Evolutionary conservation across 108 stramenopile species (phyloP).

Genomic region (Cylindrotheca fusiformis): DNA sequence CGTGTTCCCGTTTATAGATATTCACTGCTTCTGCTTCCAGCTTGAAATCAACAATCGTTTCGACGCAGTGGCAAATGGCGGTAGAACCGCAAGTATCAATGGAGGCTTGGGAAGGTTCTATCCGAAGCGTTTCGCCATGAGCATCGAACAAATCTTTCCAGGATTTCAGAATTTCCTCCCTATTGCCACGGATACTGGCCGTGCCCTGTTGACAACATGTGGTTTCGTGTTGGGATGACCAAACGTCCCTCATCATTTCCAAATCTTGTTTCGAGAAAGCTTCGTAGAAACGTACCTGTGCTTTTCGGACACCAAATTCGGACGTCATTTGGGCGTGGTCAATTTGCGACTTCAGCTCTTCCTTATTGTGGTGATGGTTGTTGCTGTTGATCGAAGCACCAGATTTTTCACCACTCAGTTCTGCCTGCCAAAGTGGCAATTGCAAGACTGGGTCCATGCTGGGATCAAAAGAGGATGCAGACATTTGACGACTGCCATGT

Average conservation of each 20-base stretch:
- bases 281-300: constrained; percentile 29
- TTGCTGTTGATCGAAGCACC: too few species aligned
- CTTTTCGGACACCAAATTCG: constrained; percentile 34
- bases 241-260: constrained; percentile 20
- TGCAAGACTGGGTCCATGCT: constrained; percentile 7
- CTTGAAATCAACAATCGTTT: constrained; percentile 6
- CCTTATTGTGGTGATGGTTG: background rate
- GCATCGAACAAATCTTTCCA: constrained; percentile 26
- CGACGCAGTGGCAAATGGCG: constrained; percentile 33
- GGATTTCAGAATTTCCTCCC: constrained; percentile 13
- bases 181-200: constrained; percentile 9
- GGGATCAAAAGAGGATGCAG: too few species aligned
- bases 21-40: constrained; percentile 24
- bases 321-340: constrained; percentile 23
- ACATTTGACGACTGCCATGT: too few species aligned
- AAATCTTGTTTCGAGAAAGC: constrained; percentile 31
- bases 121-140: constrained; percentile 1
- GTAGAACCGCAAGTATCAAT: constrained; percentile 28
- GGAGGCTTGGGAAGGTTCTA: constrained; percentile 7
- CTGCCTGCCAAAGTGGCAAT: constrained; percentile 18
- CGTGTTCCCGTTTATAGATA: constrained; percentile 31
- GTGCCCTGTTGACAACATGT: constrained; percentile 31
- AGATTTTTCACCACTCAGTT: too few species aligned
- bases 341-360: constrained; percentile 6
- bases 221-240: constrained; percentile 11